These are phyloP conservation scores for Panellus pusillus DNA, from an alignment of 768 basidiomycete genomes.

Conservation along the genomic window DNA sequence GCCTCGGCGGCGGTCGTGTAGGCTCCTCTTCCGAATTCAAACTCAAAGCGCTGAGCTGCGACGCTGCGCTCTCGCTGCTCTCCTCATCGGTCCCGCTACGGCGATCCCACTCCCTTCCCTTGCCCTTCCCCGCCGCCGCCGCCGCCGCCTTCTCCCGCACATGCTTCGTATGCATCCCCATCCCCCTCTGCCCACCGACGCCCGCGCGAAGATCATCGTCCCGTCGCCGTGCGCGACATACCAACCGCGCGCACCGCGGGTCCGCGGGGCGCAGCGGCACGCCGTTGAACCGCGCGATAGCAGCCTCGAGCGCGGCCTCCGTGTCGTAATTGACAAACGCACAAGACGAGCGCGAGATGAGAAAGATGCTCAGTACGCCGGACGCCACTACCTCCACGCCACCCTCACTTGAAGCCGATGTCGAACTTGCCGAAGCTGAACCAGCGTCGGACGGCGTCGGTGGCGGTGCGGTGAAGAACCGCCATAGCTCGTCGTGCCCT, in stretches of 20 bases:
- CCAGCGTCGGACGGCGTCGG: background rate
- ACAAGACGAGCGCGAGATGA: conserved; percentile 93
- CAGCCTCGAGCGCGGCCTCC: conserved; percentile 58
- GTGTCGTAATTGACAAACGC: conserved; percentile 89
- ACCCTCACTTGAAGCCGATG: background rate
- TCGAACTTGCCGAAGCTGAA: background rate
- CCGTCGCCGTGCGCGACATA: conserved; percentile 77
- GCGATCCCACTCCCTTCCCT: too few species aligned
- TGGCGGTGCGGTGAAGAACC: conserved; percentile 62
- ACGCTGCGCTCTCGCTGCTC: too few species aligned
- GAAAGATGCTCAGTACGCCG: conserved; percentile 80
- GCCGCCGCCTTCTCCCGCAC: conserved; percentile 56
- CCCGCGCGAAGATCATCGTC: conserved; percentile 89
- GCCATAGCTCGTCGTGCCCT: conserved; percentile 81
- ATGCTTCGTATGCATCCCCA: conserved; percentile 82
- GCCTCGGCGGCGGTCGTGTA: conserved; percentile 7
- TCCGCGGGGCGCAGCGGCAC: conserved; percentile 67
- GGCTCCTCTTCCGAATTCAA: conserved; percentile 40
- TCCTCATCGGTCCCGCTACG: too few species aligned
- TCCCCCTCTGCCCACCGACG: conserved; percentile 87
- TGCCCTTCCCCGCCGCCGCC: conserved; percentile 3
- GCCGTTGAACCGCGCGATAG: conserved; percentile 76
- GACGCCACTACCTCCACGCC: background rate
- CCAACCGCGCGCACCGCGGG: conserved; percentile 69
- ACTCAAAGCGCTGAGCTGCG: conserved; percentile 21